A percentile compares a stretch with the other conserved stretches of the same genome.
phyloP scores from a whole-genome alignment of 148 eudicot species.

The Nyssa sinensis region DNA sequence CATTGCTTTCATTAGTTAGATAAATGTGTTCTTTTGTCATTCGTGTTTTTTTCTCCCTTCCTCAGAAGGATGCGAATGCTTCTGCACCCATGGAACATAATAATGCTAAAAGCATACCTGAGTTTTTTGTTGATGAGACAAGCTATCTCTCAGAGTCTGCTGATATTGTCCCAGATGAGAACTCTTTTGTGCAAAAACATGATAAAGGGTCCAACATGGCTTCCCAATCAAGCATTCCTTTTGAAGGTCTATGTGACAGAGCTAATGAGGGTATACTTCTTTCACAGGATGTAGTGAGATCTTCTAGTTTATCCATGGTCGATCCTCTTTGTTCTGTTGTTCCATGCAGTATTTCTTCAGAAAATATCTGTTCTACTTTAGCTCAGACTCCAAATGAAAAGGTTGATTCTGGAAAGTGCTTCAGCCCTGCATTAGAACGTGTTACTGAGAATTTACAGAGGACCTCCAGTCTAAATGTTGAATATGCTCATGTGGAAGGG shows the following conservation, averaged over 20 bases:
- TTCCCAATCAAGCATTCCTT: constrained; percentile 48
- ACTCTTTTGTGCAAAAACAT: constrained; percentile 51
- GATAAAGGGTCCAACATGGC: constrained; percentile 30
- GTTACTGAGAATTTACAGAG: constrained; percentile 21
- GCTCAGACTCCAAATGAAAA: constrained; percentile 23
- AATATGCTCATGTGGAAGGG: constrained; percentile 22
- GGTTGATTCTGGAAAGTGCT: constrained; percentile 19
- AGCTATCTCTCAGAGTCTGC: constrained; percentile 87
- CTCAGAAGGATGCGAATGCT: constrained; percentile 40
- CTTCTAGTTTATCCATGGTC: constrained; percentile 40
- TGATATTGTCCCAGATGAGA: constrained; percentile 62
- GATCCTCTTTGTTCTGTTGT: constrained; percentile 92
- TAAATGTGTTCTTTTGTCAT: not conserved
- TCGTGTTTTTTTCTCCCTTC: constrained; percentile 9
- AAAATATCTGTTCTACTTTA: constrained; percentile 24
- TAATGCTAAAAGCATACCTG: constrained; percentile 24
- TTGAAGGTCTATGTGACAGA: constrained; percentile 31
- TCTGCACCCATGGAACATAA: constrained; percentile 19
- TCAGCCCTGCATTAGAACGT: constrained; percentile 18
- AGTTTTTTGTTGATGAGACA: constrained; percentile 47
- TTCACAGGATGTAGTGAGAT: constrained; percentile 44
- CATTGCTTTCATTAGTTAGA: not conserved
- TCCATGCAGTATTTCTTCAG: constrained; percentile 79
- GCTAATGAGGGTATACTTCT: constrained; percentile 24
- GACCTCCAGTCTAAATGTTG: constrained; percentile 20